phyloP scores from a whole-genome alignment of 139 green algal genomes.

The Nannochloris sp. region DNA sequence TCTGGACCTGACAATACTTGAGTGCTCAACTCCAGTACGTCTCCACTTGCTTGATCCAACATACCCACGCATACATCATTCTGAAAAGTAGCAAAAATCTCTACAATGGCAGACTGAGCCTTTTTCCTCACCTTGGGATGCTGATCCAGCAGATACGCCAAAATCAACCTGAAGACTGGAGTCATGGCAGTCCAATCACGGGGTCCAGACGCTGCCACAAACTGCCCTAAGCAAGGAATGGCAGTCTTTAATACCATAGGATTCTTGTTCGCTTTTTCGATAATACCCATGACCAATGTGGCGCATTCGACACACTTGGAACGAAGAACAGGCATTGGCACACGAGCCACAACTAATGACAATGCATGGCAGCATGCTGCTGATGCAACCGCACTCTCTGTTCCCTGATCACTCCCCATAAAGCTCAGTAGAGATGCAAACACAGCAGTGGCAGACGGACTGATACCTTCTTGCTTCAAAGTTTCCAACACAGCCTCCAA shows the following conservation, averaged over 20 bases:
- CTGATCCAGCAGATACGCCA: slow-evolving; percentile 38
- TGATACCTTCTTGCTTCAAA: slow-evolving; percentile 43
- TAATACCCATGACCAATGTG: slow-evolving; percentile 29
- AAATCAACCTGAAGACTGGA: slow-evolving; percentile 24
- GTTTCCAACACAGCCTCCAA: slow-evolving; percentile 56
- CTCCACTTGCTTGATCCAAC: slow-evolving; percentile 35
- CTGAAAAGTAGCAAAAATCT: slow-evolving; percentile 58
- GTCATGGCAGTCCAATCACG: slow-evolving; percentile 28
- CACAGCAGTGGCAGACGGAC: slow-evolving; percentile 55
- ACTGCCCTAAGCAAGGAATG: slow-evolving; percentile 41
- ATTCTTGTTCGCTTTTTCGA: slow-evolving; percentile 43
- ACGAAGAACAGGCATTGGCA: slow-evolving; percentile 49
- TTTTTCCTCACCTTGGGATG: slow-evolving; percentile 68
- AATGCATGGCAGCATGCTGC: slow-evolving; percentile 60
- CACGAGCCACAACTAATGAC: slow-evolving; percentile 34
- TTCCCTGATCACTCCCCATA: slow-evolving; percentile 50
- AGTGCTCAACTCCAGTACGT: slow-evolving; percentile 36
- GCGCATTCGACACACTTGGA: slow-evolving; percentile 38
- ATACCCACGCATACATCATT: background rate
- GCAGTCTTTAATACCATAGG: slow-evolving; percentile 37
- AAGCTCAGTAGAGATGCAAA: slow-evolving; percentile 77
- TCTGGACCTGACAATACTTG: slow-evolving; percentile 54
- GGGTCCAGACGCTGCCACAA: slow-evolving; percentile 48
- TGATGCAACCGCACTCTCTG: slow-evolving; percentile 33
- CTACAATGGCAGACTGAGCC: slow-evolving; percentile 35